A percentile compares a stretch with the other conserved stretches of the same genome.
Conservation (phyloP, 1,139 yeast genomes). For the Geotrichum fermentans region DNA sequence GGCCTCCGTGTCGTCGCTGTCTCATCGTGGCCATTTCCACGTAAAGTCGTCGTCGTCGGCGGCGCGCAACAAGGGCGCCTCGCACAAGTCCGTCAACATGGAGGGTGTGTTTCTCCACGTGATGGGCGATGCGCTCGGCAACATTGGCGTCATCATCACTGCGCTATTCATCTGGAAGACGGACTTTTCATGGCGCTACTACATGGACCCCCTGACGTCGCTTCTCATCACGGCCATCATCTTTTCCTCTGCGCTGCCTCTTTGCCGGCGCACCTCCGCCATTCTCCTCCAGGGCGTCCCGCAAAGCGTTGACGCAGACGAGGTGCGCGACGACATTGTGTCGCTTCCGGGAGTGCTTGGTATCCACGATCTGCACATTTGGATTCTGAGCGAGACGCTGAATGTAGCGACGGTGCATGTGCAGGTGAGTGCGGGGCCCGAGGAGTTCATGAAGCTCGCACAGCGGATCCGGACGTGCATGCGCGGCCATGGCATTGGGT, state of each 20-base stretch:
- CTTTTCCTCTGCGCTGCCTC: constrained; percentile 84
- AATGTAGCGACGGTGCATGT: constrained; percentile 87
- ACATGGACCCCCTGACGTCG: constrained; percentile 82
- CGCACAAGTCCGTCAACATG: constrained; percentile 77
- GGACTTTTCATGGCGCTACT: constrained; percentile 78
- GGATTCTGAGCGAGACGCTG: constrained; percentile 89
- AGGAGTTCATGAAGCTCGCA: constrained; percentile 65
- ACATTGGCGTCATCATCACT: constrained; percentile 83
- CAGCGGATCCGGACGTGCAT: constrained; percentile 71
- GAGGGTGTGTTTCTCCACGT: constrained; percentile 95
- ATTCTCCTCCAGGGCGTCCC: constrained; percentile 93
- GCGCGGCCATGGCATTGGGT: constrained; percentile 80
- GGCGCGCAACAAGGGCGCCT: constrained; percentile 23
- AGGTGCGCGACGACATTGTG: constrained; percentile 63
- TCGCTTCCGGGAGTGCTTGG: constrained; percentile 68
- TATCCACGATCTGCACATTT: constrained; percentile 91
- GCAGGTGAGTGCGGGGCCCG: constrained; percentile 61
- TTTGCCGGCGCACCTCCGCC: constrained; percentile 80
- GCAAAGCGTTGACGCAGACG: constrained; percentile 66
- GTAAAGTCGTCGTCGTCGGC: constrained; percentile 29
- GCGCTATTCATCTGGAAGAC: constrained; percentile 95
- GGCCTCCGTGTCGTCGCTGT: constrained; percentile 23
- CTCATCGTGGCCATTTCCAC: constrained; percentile 39
- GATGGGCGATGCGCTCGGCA: constrained; percentile 92
- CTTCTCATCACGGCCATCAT: constrained; percentile 80